Percentiles rank a stretch among this genome's conserved stretches.
Conservation (phyloP, 208 protist genomes). For the Acanthamoeba polyphaga region DNA sequence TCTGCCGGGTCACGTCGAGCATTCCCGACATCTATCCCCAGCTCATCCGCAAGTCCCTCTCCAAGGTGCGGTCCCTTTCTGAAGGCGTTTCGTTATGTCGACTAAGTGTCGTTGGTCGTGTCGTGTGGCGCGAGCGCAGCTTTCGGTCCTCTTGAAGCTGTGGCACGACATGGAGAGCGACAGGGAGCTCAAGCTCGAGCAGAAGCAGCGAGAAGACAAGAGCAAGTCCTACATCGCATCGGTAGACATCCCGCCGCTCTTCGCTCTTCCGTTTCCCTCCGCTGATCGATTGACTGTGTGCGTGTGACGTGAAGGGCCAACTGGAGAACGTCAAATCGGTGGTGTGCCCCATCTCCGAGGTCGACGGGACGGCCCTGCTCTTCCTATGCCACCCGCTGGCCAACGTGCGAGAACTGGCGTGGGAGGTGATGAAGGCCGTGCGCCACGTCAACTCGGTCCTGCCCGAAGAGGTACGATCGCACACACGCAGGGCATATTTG, state of each 20-base stretch:
- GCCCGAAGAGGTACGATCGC: background rate
- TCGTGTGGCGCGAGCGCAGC: background rate
- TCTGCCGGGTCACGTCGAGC: constrained; percentile 39
- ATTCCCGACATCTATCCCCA: constrained; percentile 65
- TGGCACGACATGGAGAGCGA: constrained; percentile 61
- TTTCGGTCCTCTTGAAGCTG: constrained; percentile 11
- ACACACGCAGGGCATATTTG: too few relatives aligned
- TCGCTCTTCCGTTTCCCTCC: background rate
- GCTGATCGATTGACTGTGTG: background rate
- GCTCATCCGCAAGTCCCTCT: constrained; percentile 59
- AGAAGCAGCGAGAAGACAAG: constrained; percentile 42
- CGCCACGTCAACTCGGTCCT: constrained; percentile 42
- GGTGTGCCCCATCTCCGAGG: constrained; percentile 17
- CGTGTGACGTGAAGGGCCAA: constrained; percentile 1
- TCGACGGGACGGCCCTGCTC: constrained; percentile 70
- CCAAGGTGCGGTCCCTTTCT: background rate
- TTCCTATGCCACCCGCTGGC: constrained; percentile 41
- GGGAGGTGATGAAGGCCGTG: constrained; percentile 27
- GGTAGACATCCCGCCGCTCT: background rate
- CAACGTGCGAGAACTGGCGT: constrained; percentile 50
- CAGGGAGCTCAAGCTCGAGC: constrained; percentile 42
- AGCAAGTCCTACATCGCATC: constrained; percentile 25
- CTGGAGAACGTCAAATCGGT: constrained; percentile 36
- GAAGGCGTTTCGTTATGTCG: background rate
- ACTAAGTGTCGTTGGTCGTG: background rate